Evolutionary conservation across 306 rosid species (phyloP).

Genomic region (Oemleria cerasiformis): DNA sequence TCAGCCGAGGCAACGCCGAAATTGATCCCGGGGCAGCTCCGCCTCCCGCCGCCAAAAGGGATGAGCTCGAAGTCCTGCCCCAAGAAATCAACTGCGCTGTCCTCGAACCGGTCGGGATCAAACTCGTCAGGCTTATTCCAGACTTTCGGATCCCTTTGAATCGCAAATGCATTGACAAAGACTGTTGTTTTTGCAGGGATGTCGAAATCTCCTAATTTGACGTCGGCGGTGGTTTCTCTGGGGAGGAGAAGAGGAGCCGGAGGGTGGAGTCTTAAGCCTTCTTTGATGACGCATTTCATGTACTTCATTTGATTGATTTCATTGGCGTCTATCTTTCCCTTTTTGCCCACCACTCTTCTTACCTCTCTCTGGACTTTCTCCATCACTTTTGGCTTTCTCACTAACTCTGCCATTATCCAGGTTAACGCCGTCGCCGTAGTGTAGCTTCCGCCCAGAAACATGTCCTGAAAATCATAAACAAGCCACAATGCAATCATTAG

Average conservation of each 20-base stretch:
- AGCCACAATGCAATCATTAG: background rate
- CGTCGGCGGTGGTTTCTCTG: slow-evolving; percentile 22
- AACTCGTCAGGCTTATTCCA: slow-evolving; percentile 39
- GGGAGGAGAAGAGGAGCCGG: slow-evolving; percentile 39
- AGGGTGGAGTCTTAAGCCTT: slow-evolving; percentile 50
- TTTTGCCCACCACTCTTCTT: slow-evolving; percentile 46
- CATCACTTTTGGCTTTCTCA: slow-evolving; percentile 41
- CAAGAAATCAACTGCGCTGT: slow-evolving; percentile 18
- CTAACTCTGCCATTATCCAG: slow-evolving; percentile 54
- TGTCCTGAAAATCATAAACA: slow-evolving; percentile 37
- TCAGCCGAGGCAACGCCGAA: slow-evolving; percentile 21
- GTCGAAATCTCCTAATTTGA: slow-evolving; percentile 37
- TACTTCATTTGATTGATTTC: slow-evolving; percentile 43
- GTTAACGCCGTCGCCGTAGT: slow-evolving; percentile 27
- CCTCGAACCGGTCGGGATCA: slow-evolving; percentile 42
- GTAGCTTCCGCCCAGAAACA: slow-evolving; percentile 44
- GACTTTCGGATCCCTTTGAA: slow-evolving; percentile 35
- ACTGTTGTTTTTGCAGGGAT: slow-evolving; percentile 40
- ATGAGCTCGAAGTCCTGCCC: slow-evolving; percentile 26
- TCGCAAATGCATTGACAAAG: slow-evolving; percentile 45
- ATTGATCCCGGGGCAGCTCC: slow-evolving; percentile 26
- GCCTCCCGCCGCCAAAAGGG: slow-evolving; percentile 36
- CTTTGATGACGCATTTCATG: slow-evolving; percentile 48
- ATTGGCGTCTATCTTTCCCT: slow-evolving; percentile 28
- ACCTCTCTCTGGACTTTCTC: slow-evolving; percentile 55